A percentile compares a stretch with the other conserved stretches of the same genome.
Evolutionary conservation across 2,329 filamentous ascomycete species (phyloP).

Genomic region (Aureobasidium lini): DNA sequence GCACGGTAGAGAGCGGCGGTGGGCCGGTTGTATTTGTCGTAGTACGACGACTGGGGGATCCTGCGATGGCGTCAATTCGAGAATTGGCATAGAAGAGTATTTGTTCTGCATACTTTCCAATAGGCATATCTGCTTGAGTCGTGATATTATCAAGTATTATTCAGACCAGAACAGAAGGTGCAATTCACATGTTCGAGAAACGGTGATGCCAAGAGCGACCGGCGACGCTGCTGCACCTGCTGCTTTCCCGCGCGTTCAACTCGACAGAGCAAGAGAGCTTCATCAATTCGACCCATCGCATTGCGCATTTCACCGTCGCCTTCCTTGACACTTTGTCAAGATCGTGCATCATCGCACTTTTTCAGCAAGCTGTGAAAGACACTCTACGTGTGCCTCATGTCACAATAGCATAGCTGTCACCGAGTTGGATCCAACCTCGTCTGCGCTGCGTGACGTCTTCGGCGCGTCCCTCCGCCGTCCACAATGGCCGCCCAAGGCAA

Average conservation of each 20-base stretch:
- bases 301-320: neutral
- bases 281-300: neutral
- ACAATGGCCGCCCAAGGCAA: constrained; percentile 22
- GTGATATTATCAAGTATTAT: neutral
- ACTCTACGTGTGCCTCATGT: constrained; percentile 1
- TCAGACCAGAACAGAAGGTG: neutral
- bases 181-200: constrained; percentile 1
- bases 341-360: neutral
- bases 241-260: constrained; percentile 3
- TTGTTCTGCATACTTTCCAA: constrained; percentile 18
- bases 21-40: constrained; percentile 79
- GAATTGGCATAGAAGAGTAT: neutral
- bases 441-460: constrained; percentile 19
- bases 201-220: neutral
- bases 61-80: constrained; percentile 27
- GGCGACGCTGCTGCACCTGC: neutral
- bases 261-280: neutral
- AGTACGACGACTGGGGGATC: constrained; percentile 72
- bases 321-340: neutral
- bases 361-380: neutral
- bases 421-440: neutral
- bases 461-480: constrained; percentile 13
- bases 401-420: constrained; percentile 7
- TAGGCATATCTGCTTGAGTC: constrained; percentile 17
- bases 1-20: constrained; percentile 85